Evolutionary conservation across 257 asterid genomes (phyloP).

Genomic region (Sherardia arvensis): DNA sequence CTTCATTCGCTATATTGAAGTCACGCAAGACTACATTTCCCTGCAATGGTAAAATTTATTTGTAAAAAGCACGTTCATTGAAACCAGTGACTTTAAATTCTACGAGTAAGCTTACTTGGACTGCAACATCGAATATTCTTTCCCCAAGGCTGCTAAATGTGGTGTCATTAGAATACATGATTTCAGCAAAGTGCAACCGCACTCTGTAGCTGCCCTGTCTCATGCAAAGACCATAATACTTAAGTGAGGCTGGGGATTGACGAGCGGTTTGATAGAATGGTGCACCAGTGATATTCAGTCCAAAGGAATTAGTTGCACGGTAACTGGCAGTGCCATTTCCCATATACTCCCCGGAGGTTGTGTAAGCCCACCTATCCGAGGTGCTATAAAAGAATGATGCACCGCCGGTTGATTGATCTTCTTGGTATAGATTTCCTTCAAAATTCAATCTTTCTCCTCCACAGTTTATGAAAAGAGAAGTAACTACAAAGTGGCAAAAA

Average conservation of each 20-base stretch:
- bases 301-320: constrained; percentile 17
- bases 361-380: constrained; percentile 60
- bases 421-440: constrained; percentile 51
- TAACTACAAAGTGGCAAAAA: constrained; percentile 28
- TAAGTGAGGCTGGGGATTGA: constrained; percentile 61
- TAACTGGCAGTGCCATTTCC: constrained; percentile 3
- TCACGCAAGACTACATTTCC: constrained; percentile 59
- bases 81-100: not conserved
- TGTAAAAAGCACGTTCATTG: not conserved
- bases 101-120: constrained; percentile 51
- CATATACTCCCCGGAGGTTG: constrained; percentile 59
- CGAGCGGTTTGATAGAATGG: constrained; percentile 67
- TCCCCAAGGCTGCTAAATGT: constrained; percentile 60
- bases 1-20: constrained; percentile 51
- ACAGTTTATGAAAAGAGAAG: constrained; percentile 64
- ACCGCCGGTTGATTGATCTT: constrained; percentile 34
- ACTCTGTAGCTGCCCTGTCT: constrained; percentile 71
- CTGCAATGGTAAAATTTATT: constrained; percentile 16
- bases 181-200: constrained; percentile 87
- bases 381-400: constrained; percentile 39
- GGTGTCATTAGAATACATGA: constrained; percentile 43
- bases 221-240: constrained; percentile 70
- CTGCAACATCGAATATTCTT: constrained; percentile 75
- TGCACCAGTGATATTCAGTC: constrained; percentile 21
- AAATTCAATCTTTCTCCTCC: constrained; percentile 45